Evolutionary conservation across 2,329 filamentous ascomycete species (phyloP).

Genomic region (Aspergillus clavatus): DNA sequence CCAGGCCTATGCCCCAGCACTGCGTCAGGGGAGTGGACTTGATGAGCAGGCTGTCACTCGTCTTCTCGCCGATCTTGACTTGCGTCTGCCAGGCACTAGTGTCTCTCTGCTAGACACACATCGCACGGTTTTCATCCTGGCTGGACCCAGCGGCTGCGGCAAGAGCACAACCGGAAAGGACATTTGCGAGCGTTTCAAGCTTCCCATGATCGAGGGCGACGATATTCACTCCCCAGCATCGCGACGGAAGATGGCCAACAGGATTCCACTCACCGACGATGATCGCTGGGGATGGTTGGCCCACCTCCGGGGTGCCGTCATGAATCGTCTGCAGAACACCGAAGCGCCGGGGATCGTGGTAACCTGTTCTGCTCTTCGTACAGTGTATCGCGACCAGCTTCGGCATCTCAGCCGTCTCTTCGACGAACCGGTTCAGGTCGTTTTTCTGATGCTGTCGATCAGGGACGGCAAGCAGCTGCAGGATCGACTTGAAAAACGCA

Average conservation of each 20-base stretch:
- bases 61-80: no score
- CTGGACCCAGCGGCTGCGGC: slow-evolving; percentile 51
- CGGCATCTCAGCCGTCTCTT: slow-evolving; percentile 29
- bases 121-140: slow-evolving; percentile 32
- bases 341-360: slow-evolving; percentile 45
- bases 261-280: slow-evolving; percentile 47
- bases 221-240: slow-evolving; percentile 49
- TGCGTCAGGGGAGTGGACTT: slow-evolving; percentile 12
- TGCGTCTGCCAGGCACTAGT: no score
- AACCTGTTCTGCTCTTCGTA: slow-evolving; percentile 51
- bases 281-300: slow-evolving; percentile 53
- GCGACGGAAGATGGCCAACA: slow-evolving; percentile 49
- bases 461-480: slow-evolving; percentile 34
- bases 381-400: slow-evolving; percentile 53
- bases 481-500: slow-evolving; percentile 48
- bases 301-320: slow-evolving; percentile 19
- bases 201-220: slow-evolving; percentile 44
- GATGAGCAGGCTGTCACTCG: slow-evolving; percentile 6
- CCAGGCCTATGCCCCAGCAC: slow-evolving; percentile 11
- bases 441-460: slow-evolving; percentile 37
- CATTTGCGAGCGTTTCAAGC: slow-evolving; percentile 38
- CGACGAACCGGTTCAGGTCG: slow-evolving; percentile 22
- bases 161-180: slow-evolving; percentile 50
- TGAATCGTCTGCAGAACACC: slow-evolving; percentile 14
- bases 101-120: slow-evolving; percentile 7